A percentile compares a stretch with the other conserved stretches of the same genome.
phyloP scores from a whole-genome alignment of 441 rosid genomes.

The Bocquillonia castaneifolia region DNA sequence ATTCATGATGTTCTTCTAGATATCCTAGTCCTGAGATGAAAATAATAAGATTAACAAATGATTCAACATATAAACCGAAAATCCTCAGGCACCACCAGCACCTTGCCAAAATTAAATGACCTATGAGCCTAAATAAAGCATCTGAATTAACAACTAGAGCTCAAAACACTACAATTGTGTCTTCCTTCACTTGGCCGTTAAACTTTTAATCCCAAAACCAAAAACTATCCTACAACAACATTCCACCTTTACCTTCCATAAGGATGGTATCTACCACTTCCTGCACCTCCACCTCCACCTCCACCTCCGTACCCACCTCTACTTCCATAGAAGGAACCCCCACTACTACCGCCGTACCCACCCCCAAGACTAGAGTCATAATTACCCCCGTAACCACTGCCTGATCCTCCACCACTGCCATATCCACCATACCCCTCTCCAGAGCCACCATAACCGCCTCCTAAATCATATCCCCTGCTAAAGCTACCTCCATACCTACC shows the following conservation, averaged over 20 bases:
- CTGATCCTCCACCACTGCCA: constrained; percentile 49
- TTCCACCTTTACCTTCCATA: constrained; percentile 69
- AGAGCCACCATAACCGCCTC: constrained; percentile 60
- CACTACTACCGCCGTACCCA: constrained; percentile 47
- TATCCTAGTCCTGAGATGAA: constrained; percentile 13
- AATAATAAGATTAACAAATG: background rate
- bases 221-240: background rate
- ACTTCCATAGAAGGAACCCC: constrained; percentile 46
- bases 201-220: background rate
- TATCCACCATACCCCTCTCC: constrained; percentile 58
- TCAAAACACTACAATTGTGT: constrained; percentile 25
- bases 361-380: constrained; percentile 55
- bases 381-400: constrained; percentile 51
- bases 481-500: constrained; percentile 75
- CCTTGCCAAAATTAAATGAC: background rate
- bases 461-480: constrained; percentile 68
- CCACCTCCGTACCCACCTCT: constrained; percentile 75
- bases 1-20: constrained; percentile 2
- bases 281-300: constrained; percentile 36
- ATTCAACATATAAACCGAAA: background rate
- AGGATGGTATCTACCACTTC: constrained; percentile 80
- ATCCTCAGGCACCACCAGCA: background rate
- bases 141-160: constrained; percentile 10
- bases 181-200: constrained; percentile 12
- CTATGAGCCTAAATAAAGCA: background rate